Conservation (phyloP, 2,329 filamentous ascomycete genomes). For the Penicillium vulpinum region DNA sequence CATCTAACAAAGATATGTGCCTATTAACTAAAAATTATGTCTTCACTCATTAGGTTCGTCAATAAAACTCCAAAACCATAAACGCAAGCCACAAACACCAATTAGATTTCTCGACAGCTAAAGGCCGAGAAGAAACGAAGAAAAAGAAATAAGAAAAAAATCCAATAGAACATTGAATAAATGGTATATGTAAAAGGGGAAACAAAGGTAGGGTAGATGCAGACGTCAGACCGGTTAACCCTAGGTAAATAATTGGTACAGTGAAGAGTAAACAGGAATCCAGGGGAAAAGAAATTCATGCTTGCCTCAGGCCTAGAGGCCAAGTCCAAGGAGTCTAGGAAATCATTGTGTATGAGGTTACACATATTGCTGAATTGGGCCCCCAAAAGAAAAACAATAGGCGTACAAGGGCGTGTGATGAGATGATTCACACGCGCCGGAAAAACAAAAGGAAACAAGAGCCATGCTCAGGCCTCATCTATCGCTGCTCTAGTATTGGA, state of each 20-base stretch:
- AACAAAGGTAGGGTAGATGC: conserved; percentile 1
- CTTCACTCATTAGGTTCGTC: neutral
- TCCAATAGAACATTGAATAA: conserved; percentile 2
- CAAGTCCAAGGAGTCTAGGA: neutral
- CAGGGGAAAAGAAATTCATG: neutral
- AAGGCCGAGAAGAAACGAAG: neutral
- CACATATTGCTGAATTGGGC: neutral
- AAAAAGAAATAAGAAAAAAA: neutral
- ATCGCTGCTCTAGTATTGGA: conserved; percentile 5
- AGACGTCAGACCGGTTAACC: neutral
- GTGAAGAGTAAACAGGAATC: conserved; percentile 3
- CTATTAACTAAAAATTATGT: neutral
- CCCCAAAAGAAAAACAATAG: conserved; percentile 5
- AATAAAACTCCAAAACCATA: neutral
- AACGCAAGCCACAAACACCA: neutral
- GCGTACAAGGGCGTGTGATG: neutral
- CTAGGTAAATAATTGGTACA: conserved; percentile 5
- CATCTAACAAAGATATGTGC: neutral
- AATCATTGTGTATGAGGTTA: neutral
- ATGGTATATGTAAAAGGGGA: conserved; percentile 9
- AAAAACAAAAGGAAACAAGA: neutral
- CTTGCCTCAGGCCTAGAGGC: neutral
- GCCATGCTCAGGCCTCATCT: neutral
- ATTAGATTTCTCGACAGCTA: neutral
- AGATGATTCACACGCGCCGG: neutral